Percentiles rank a stretch among this genome's conserved stretches.
These are phyloP conservation scores for Auricularia auricula-judae DNA, from an alignment of 768 basidiomycete genomes.

Conservation along the genomic window DNA sequence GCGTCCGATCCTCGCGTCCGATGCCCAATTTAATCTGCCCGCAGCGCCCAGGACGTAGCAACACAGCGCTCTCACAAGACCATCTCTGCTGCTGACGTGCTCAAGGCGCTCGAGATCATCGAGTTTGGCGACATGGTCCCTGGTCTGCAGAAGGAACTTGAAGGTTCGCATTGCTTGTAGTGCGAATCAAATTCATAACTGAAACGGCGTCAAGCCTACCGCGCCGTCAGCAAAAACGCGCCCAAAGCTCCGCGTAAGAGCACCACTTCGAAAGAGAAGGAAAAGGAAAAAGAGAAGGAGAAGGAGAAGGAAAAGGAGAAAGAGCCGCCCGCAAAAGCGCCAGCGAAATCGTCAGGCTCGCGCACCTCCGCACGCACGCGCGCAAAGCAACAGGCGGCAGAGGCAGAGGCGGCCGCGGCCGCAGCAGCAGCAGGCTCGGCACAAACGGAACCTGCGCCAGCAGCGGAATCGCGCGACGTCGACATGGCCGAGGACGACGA, in stretches of 20 bases:
- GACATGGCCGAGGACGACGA: not conserved
- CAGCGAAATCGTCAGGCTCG: not conserved
- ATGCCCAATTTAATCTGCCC: not conserved
- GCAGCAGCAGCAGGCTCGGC: not conserved
- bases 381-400: not conserved
- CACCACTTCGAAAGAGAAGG: conserved; percentile 1
- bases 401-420: not conserved
- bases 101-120: conserved; percentile 43
- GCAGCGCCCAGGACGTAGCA: conserved; percentile 82
- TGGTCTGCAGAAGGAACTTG: conserved; percentile 5
- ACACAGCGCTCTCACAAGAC: conserved; percentile 77
- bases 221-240: conserved; percentile 1
- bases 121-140: conserved; percentile 7
- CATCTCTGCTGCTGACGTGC: conserved; percentile 81
- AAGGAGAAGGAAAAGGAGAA: conserved; percentile 1
- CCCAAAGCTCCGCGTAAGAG: not conserved
- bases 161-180: conserved; percentile 1
- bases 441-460: not conserved
- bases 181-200: not conserved
- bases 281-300: conserved; percentile 4
- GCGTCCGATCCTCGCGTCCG: conserved; percentile 10
- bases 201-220: not conserved
- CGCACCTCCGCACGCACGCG: not conserved
- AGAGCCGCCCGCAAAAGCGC: not conserved
- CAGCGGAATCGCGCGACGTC: not conserved